These are phyloP conservation scores for Gracilaria domingensis DNA, from an alignment of 23 red algal species.

Conservation along the genomic window DNA sequence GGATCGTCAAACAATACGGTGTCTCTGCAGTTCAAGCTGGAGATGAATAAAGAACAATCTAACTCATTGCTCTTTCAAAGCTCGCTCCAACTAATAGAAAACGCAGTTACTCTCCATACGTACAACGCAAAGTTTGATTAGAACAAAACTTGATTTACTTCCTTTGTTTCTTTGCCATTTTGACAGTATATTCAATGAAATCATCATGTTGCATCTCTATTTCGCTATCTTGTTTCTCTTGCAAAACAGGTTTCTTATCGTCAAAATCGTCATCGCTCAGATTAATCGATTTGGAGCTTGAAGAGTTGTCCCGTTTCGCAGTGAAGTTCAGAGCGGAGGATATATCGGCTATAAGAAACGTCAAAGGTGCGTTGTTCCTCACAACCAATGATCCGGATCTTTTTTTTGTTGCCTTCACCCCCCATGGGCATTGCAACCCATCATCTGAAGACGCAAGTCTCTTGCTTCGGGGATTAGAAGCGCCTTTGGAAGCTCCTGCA, in stretches of 20 bases:
- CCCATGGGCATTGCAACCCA: conserved; percentile 24
- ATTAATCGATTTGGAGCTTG: conserved; percentile 7
- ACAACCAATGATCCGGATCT: neutral
- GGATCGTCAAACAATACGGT: conserved; percentile 80
- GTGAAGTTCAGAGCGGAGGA: conserved; percentile 12
- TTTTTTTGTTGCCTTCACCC: neutral
- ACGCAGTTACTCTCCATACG: no score
- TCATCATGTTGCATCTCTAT: conserved; percentile 26
- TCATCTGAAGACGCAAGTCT: conserved; percentile 12
- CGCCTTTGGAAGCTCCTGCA: neutral
- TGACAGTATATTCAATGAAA: conserved; percentile 37
- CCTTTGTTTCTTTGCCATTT: conserved; percentile 20
- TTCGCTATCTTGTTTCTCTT: neutral
- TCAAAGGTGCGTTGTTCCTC: neutral
- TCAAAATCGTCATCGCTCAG: conserved; percentile 21
- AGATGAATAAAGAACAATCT: conserved; percentile 50
- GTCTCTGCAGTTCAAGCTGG: conserved; percentile 74
- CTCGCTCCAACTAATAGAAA: no score
- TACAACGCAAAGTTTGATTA: no score
- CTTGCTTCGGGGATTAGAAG: neutral
- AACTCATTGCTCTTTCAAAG: no score
- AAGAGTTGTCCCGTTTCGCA: neutral
- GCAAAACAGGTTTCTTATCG: neutral
- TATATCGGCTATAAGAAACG: conserved; percentile 1
- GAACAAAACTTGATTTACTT: neutral